Evolutionary conservation across 2,329 filamentous ascomycete genomes (phyloP).

Genomic region (Endothia cerciana): DNA sequence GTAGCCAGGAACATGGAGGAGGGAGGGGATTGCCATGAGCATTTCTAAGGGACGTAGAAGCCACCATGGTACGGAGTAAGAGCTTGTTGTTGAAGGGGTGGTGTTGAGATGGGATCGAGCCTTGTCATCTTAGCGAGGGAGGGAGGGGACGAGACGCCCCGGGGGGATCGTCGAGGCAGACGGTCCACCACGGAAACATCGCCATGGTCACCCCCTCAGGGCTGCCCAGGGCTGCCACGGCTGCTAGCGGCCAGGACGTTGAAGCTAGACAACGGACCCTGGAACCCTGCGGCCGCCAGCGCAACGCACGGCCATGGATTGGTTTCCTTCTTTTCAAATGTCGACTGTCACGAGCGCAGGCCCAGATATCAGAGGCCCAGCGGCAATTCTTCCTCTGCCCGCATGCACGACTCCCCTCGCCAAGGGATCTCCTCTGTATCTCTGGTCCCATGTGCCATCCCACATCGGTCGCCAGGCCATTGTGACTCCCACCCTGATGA

Average conservation of each 20-base stretch:
- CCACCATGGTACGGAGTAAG: not conserved
- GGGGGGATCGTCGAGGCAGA: not conserved
- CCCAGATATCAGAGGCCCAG: not conserved
- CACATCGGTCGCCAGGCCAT: not conserved
- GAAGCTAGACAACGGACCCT: not conserved
- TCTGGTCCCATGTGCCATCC: not conserved
- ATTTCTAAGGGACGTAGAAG: too few relatives aligned
- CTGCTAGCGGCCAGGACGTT: not conserved
- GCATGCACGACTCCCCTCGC: not conserved
- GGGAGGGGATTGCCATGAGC: too few relatives aligned
- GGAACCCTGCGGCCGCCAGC: not conserved
- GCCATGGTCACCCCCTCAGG: not conserved
- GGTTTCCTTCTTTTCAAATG: not conserved
- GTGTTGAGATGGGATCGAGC: constrained; percentile 5
- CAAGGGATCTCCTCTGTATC: not conserved
- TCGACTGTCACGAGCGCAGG: not conserved
- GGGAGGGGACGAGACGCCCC: not conserved
- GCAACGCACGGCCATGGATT: not conserved
- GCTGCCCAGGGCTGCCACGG: not conserved
- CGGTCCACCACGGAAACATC: not conserved
- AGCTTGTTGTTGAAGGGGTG: not conserved
- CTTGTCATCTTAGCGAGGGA: not conserved
- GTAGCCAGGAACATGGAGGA: not conserved
- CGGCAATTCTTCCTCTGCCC: not conserved
- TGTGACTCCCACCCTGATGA: not conserved